Evolutionary conservation across 768 basidiomycete genomes (phyloP).

Genomic region (Suillus cothurnatus): DNA sequence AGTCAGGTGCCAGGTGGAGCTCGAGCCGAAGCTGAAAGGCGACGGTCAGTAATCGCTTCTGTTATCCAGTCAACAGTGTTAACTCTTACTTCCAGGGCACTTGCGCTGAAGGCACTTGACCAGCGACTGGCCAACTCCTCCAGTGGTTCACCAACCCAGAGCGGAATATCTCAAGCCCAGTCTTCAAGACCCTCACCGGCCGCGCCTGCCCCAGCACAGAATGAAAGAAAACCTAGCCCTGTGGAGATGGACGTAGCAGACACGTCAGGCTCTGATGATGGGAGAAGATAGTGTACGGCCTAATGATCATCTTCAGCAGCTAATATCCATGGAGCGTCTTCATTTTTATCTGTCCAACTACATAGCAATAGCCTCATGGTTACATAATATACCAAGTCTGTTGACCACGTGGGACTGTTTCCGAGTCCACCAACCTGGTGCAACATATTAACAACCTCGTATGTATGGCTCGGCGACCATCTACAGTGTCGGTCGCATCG

Average conservation of each 20-base stretch:
- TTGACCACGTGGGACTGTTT: background rate
- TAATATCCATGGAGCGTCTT: slow-evolving; percentile 4
- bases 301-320: slow-evolving; percentile 12
- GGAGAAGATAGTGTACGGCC: slow-evolving; percentile 24
- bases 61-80: slow-evolving; percentile 1
- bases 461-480: slow-evolving; percentile 43
- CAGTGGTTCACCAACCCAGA: slow-evolving; percentile 31
- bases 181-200: slow-evolving; percentile 29
- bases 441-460: slow-evolving; percentile 7
- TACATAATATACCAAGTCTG: slow-evolving; percentile 24
- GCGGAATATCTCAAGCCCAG: slow-evolving; percentile 31
- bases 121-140: slow-evolving; percentile 78
- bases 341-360: slow-evolving; percentile 3
- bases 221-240: slow-evolving; percentile 28
- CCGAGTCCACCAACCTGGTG: background rate
- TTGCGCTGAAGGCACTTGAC: slow-evolving; percentile 96
- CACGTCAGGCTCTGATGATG: slow-evolving; percentile 19
- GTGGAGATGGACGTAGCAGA: slow-evolving; percentile 24
- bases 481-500: slow-evolving; percentile 35
- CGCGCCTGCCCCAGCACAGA: slow-evolving; percentile 36
- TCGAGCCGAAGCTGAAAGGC: slow-evolving; percentile 93
- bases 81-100: slow-evolving; percentile 58
- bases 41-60: slow-evolving; percentile 60
- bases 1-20: slow-evolving; percentile 81
- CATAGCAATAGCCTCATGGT: slow-evolving; percentile 12